Base-by-base conservation (phyloP, 768 basidiomycete species). In the Phaeolepiota aurea region DNA sequence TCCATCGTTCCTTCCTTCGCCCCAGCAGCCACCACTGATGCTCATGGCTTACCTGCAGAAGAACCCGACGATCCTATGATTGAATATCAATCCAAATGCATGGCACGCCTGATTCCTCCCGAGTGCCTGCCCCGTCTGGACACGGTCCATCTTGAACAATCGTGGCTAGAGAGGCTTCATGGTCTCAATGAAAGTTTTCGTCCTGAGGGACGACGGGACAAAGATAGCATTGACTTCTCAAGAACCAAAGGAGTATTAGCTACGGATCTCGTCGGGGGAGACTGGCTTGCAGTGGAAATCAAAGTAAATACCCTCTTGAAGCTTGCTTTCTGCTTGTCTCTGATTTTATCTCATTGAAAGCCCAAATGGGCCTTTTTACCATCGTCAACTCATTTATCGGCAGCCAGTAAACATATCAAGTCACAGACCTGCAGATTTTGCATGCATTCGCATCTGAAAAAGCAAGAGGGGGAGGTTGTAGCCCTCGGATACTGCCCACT, bases 291-390 rank as follows among this genome's bases (percentile, higher is more conserved):
- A 2, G 72, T 96, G 3, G 94, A 97, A 64, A 89, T 97, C 59
- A 98, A 98, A 79, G 94, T 89, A 44, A 45, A 57, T 45, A 39
- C 34, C 20, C 19, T 33, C 31, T 43, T 14, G 33, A 35, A 16
- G n/a, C n/a, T n/a, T n/a, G n/a, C n/a, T n/a, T n/a, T n/a, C n/a
- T n/a, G n/a, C n/a, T n/a, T 35, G 33, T 7, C 33, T 5, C 16
- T 5, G 33, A n/a, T 30, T 14, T 2, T 31, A 14, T 25, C 31
- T 15, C 25, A n/a, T 9, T 18, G 20, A 30, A n/a, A 96, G 94
- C 94, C 94, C 21, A 99, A 99, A 68, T 99, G 94, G 93, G 90
- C 81, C 2, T 96, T 99, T 59, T 61, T 97, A 28, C 91, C 94
- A 2, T 69, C 66, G 21, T 53, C 71, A 3, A 48, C 52, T 2